Conservation (phyloP, 768 basidiomycete species). For the Lentinula aciculospora region DNA sequence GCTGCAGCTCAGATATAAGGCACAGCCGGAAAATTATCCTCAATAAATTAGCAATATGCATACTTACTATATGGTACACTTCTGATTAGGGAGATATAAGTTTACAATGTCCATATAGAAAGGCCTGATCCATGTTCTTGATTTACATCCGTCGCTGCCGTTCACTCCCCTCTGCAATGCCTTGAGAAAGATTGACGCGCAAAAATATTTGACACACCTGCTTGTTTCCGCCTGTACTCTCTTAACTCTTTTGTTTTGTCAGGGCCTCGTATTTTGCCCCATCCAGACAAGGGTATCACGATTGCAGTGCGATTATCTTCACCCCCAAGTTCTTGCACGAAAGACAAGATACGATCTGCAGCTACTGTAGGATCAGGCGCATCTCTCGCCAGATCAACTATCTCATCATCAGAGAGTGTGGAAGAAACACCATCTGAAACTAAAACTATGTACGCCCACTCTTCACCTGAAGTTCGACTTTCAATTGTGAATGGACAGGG, state of each 20-base stretch:
- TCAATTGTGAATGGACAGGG: neutral
- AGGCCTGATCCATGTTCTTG: neutral
- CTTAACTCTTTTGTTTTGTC: slow-evolving; percentile 81
- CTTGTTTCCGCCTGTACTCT: slow-evolving; percentile 70
- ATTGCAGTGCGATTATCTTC: slow-evolving; percentile 92
- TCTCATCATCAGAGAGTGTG: slow-evolving; percentile 88
- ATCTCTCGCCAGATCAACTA: slow-evolving; percentile 80
- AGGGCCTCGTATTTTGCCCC: slow-evolving; percentile 76
- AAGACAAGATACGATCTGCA: slow-evolving; percentile 78
- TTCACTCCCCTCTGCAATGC: slow-evolving; percentile 50
- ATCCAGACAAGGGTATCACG: slow-evolving; percentile 88
- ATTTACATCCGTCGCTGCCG: slow-evolving; percentile 61
- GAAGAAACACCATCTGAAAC: slow-evolving; percentile 95
- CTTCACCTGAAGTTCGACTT: slow-evolving; percentile 42
- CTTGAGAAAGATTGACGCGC: neutral
- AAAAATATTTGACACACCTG: slow-evolving; percentile 19
- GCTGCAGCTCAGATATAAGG: slow-evolving; percentile 76
- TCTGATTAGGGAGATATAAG: neutral
- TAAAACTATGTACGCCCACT: slow-evolving; percentile 84
- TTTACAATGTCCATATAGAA: neutral
- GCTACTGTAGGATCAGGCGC: slow-evolving; percentile 69
- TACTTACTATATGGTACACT: neutral
- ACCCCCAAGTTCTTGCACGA: slow-evolving; percentile 82
- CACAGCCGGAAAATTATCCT: neutral
- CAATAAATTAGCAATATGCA: neutral